These are phyloP conservation scores for Coemansia sp. DNA, from an alignment of 192 early-diverging fungal species.

Conservation along the genomic window DNA sequence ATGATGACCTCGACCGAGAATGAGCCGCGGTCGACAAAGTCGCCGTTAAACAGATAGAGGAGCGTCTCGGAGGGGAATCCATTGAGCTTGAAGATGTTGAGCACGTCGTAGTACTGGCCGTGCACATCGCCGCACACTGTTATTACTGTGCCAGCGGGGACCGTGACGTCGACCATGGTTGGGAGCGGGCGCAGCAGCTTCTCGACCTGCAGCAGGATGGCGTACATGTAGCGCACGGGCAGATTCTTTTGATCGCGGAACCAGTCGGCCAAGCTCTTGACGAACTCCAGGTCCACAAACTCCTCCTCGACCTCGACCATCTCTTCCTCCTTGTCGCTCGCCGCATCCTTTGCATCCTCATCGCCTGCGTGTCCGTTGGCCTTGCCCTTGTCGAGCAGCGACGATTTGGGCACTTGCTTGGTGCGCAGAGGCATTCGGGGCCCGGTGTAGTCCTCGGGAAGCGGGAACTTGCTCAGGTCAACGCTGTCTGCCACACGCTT, in stretches of 20 bases:
- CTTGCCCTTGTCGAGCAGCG: constrained; percentile 4
- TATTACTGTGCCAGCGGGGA: constrained; percentile 70
- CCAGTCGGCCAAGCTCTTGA: constrained; percentile 71
- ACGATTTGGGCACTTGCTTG: constrained; percentile 9
- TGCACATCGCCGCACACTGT: constrained; percentile 99
- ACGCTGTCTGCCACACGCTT: constrained; percentile 57
- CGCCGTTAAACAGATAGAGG: constrained; percentile 95
- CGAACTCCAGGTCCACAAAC: constrained; percentile 78
- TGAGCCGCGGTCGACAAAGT: constrained; percentile 98
- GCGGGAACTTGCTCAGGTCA: constrained; percentile 54
- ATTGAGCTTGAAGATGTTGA: constrained; percentile 94
- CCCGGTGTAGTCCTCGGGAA: constrained; percentile 83
- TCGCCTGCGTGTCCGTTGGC: not conserved
- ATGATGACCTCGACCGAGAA: constrained; percentile 98
- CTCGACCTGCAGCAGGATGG: constrained; percentile 80
- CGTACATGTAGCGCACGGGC: constrained; percentile 86
- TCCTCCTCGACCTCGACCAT: constrained; percentile 62
- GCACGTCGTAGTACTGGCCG: constrained; percentile 98
- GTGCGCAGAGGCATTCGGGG: constrained; percentile 66
- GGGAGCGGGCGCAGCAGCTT: constrained; percentile 73
- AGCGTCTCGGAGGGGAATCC: constrained; percentile 84
- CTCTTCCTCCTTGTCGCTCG: constrained; percentile 11
- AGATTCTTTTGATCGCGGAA: constrained; percentile 91
- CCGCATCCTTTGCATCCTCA: not conserved
- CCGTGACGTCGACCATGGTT: constrained; percentile 83